A percentile compares a stretch with the other conserved stretches of the same genome.
Conservation (phyloP, 2,329 filamentous ascomycete genomes). For the Epichloe uncinata region DNA sequence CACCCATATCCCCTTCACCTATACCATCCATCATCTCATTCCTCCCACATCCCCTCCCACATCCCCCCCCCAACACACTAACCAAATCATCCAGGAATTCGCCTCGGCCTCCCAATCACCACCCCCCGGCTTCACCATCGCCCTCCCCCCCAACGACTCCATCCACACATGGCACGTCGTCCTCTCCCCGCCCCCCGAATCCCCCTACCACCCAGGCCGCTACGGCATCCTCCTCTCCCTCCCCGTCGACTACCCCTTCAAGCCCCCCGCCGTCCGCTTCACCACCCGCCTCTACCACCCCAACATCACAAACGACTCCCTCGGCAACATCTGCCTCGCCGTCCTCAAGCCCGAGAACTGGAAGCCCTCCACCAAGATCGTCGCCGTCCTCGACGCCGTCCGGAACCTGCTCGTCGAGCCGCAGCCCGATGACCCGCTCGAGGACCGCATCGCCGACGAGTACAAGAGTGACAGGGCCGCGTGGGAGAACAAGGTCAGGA, state of each 20-base stretch:
- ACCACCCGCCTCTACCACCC: slow-evolving; percentile 89
- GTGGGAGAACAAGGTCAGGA: slow-evolving; percentile 62
- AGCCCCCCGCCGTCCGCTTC: slow-evolving; percentile 69
- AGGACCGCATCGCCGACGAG: slow-evolving; percentile 75
- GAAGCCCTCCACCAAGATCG: slow-evolving; percentile 76
- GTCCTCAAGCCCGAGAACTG: slow-evolving; percentile 77
- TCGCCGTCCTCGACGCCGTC: slow-evolving; percentile 63
- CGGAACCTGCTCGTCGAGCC: slow-evolving; percentile 64
- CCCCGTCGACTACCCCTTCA: slow-evolving; percentile 79
- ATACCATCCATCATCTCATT: neutral
- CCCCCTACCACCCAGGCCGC: slow-evolving; percentile 47
- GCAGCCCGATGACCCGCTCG: slow-evolving; percentile 80
- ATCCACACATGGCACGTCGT: slow-evolving; percentile 40
- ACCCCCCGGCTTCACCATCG: slow-evolving; percentile 32
- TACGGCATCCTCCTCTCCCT: slow-evolving; percentile 64
- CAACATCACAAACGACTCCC: slow-evolving; percentile 78
- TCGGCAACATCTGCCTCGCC: slow-evolving; percentile 74
- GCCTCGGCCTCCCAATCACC: slow-evolving; percentile 34
- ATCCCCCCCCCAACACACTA: neutral
- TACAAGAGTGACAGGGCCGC: slow-evolving; percentile 53
- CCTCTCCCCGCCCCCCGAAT: slow-evolving; percentile 30
- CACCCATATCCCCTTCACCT: too few species aligned
- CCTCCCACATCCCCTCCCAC: too few species aligned
- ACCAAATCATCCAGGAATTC: slow-evolving; percentile 31
- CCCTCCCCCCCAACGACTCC: slow-evolving; percentile 32